A percentile compares a stretch with the other conserved stretches of the same genome.
These are phyloP conservation scores for Rhizopogon vinicolor DNA, from an alignment of 768 basidiomycete species.

Conservation along the genomic window DNA sequence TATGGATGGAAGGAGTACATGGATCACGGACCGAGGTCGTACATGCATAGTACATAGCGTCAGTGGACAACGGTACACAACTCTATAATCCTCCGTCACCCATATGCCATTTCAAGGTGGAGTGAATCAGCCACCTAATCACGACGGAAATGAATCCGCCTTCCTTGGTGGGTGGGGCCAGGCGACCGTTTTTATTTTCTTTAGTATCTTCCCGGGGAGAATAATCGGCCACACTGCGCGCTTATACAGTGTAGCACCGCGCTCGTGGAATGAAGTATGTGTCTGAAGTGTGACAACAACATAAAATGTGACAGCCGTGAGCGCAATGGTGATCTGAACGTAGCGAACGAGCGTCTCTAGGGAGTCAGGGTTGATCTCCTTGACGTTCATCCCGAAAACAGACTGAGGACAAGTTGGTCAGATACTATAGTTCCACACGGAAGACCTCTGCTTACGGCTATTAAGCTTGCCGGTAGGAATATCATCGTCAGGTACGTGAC, in stretches of 20 bases:
- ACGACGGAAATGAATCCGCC: no score
- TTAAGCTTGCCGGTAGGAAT: conserved; percentile 54
- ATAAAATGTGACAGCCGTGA: conserved; percentile 53
- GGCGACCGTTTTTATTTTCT: not conserved
- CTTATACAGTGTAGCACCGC: conserved; percentile 10
- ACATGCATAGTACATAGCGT: no score
- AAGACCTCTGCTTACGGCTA: conserved; percentile 17
- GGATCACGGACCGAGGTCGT: no score
- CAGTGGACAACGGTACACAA: no score
- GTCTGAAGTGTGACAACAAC: conserved; percentile 47
- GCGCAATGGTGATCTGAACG: conserved; percentile 33
- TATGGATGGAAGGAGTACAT: no score
- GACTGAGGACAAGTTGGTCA: conserved; percentile 24
- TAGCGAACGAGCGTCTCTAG: conserved; percentile 34
- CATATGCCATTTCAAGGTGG: no score
- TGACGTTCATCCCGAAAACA: conserved; percentile 57
- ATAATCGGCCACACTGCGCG: conserved; percentile 20
- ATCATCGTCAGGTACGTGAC: conserved; percentile 55
- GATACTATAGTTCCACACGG: not conserved
- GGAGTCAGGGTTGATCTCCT: conserved; percentile 33
- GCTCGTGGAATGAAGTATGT: conserved; percentile 19
- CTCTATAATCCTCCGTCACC: no score
- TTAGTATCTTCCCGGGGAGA: not conserved
- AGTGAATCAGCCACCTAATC: no score
- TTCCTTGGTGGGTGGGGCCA: no score